A percentile compares a stretch with the other conserved stretches of the same genome.
phyloP scores from a whole-genome alignment of 805 yeast species.

The Pichia eremophila region DNA sequence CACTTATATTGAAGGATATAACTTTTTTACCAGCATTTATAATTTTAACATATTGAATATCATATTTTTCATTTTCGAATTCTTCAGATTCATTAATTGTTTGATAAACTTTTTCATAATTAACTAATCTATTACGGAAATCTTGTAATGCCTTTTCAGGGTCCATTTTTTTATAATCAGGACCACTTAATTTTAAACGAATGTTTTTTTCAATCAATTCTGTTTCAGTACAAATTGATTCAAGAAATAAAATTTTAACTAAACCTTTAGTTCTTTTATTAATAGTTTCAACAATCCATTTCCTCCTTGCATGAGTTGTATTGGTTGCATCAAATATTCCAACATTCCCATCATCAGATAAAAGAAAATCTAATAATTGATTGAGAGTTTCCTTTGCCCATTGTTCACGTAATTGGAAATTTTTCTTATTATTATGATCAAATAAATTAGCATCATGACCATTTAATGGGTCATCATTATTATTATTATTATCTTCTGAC shows the following conservation, averaged over 20 bases:
- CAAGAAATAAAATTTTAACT: slow-evolving; percentile 39
- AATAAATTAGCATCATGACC: slow-evolving; percentile 32
- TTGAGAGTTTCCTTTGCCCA: slow-evolving; percentile 46
- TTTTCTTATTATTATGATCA: slow-evolving; percentile 34
- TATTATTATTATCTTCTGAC: background rate
- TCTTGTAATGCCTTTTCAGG: slow-evolving; percentile 70
- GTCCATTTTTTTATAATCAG: slow-evolving; percentile 84
- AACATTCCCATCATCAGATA: slow-evolving; percentile 36
- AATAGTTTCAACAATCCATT: slow-evolving; percentile 31
- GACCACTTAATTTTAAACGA: slow-evolving; percentile 79
- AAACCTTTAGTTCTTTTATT: slow-evolving; percentile 24
- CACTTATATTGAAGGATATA: slow-evolving; percentile 46
- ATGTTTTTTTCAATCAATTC: slow-evolving; percentile 75
- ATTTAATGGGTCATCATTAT: background rate
- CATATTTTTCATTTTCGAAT: slow-evolving; percentile 34
- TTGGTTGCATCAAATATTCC: slow-evolving; percentile 57
- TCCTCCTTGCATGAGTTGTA: slow-evolving; percentile 38
- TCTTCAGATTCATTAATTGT: slow-evolving; percentile 61
- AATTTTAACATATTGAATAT: slow-evolving; percentile 53
- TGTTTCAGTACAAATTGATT: slow-evolving; percentile 78
- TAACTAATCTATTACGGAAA: slow-evolving; percentile 68
- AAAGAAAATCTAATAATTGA: slow-evolving; percentile 33
- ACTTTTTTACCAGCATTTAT: slow-evolving; percentile 54
- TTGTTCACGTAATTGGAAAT: slow-evolving; percentile 35
- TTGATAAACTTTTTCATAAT: slow-evolving; percentile 85